Percentiles rank a stretch among this genome's conserved stretches.
phyloP scores from a whole-genome alignment of 2,329 filamentous ascomycete species.

The Pseudogymnoascus sp. region DNA sequence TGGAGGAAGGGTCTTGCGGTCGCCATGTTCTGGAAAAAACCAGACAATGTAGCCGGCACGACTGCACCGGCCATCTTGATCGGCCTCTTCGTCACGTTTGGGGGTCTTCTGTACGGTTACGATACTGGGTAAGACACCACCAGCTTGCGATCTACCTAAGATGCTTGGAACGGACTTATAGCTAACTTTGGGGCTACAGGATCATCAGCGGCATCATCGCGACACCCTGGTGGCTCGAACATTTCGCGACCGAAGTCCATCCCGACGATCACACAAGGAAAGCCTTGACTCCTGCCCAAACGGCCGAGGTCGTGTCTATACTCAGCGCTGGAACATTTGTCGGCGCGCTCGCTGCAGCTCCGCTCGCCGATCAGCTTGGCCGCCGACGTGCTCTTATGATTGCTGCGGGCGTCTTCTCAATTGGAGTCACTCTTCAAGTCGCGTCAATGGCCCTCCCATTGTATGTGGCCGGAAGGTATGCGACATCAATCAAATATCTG shows the following conservation, averaged over 20 bases:
- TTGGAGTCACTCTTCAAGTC: constrained; percentile 67
- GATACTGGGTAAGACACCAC: constrained; percentile 57
- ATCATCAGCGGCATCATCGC: constrained; percentile 65
- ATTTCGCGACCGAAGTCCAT: constrained; percentile 46
- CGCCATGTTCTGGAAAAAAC: constrained; percentile 52
- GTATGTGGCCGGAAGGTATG: constrained; percentile 53
- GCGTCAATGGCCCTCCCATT: constrained; percentile 52
- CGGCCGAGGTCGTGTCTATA: constrained; percentile 71
- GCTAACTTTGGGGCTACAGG: constrained; percentile 30
- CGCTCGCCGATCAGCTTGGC: constrained; percentile 52
- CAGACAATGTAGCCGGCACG: constrained; percentile 66
- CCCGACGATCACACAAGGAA: constrained; percentile 25
- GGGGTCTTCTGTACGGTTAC: constrained; percentile 62
- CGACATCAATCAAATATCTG: not conserved
- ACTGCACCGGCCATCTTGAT: constrained; percentile 66
- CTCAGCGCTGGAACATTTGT: constrained; percentile 73
- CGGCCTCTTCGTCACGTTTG: constrained; percentile 61
- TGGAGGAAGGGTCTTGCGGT: constrained; percentile 4
- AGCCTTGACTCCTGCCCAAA: constrained; percentile 44
- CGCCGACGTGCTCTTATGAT: constrained; percentile 58
- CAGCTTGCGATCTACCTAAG: not conserved
- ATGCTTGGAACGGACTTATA: not conserved
- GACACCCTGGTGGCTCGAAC: constrained; percentile 57
- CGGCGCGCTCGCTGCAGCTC: constrained; percentile 63
- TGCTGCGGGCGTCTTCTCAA: constrained; percentile 56